Base-by-base conservation (phyloP, 2,329 filamentous ascomycete genomes). In the Zasmidium angulare region DNA sequence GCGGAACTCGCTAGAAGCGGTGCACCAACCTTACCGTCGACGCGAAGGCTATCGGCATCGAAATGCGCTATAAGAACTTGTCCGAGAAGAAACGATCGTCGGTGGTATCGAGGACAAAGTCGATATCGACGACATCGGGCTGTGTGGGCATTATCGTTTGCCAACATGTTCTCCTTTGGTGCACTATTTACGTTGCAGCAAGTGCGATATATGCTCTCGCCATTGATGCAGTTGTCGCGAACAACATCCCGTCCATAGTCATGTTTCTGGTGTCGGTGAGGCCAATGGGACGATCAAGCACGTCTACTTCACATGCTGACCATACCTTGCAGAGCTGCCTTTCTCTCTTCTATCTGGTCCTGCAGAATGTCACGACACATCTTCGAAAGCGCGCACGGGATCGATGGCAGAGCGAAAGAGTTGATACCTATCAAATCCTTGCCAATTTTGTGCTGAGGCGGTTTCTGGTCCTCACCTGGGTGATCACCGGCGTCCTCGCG, bases 151-250 rank as follows among this genome's bases (percentile, higher is more conserved):
- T 70, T 46, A 62, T 71, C 1, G 22, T 58, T 17, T 60, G 56
- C 26, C 68, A 71, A 36, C 68, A 71, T 43, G 11, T 67, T 2
- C 55, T 71, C 24, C 55, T 69, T 1, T 71, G 62, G 63, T 63
- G 50, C 26, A 64, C 68, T 11, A 17, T 63, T 9, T 70, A 70
- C 47, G 64, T 71, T 14, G 40, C 65, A 12, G 63, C 66, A 11
- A 68, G 68, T 40, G 62, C 64, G 48, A 54, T 64, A 1, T 71
- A 68, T 31, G 55, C 68, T 6, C 47, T 71, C 19, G 57, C 56
- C n/a, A 23, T 61, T 2, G 60, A 53, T 3, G 60, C 55, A 19
- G 55, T 65, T 3, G 36, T 58, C 11, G 58, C 55, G 14, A 65
- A 63, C 24, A 63, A 63, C 22, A 63, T 69, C 17, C 64, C 66